Conservation (phyloP, 352 stramenopile genomes). For the Phytophthora capsici region DNA sequence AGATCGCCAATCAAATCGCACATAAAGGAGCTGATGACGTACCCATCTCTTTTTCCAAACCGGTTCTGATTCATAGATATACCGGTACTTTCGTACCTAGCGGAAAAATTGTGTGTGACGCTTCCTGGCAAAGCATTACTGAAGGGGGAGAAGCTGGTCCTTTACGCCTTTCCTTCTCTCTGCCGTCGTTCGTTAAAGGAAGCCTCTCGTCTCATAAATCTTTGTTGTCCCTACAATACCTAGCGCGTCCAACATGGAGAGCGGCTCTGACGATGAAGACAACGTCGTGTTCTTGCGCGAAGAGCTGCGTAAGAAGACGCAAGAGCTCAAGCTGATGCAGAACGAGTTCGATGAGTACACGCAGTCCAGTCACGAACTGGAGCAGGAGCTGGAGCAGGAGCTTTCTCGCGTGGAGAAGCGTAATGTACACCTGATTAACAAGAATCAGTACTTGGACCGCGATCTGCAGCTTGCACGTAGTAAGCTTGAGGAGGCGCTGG, state of each 20-base stretch:
- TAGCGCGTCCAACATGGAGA: conserved; percentile 29
- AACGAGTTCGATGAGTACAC: conserved; percentile 86
- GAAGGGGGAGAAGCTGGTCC: conserved; percentile 26
- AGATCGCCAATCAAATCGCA: conserved; percentile 24
- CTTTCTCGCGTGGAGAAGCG: conserved; percentile 67
- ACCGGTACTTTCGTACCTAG: conserved; percentile 20
- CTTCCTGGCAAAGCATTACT: conserved; percentile 9
- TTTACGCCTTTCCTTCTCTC: conserved; percentile 18
- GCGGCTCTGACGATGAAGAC: conserved; percentile 41
- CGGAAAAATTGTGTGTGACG: conserved; percentile 1
- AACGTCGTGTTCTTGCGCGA: conserved; percentile 44
- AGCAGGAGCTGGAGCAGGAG: conserved; percentile 80
- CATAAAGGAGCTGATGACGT: not conserved
- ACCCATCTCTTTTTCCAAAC: conserved; percentile 6
- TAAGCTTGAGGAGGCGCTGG: conserved; percentile 63
- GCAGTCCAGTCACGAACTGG: conserved; percentile 82
- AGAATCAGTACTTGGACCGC: conserved; percentile 58
- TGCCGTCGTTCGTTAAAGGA: not conserved
- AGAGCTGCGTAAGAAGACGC: conserved; percentile 59
- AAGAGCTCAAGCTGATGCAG: conserved; percentile 73
- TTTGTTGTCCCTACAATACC: not conserved
- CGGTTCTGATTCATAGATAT: conserved; percentile 4
- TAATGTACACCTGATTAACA: conserved; percentile 47
- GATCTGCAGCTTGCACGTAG: conserved; percentile 55
- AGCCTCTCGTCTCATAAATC: conserved; percentile 17